A percentile compares a stretch with the other conserved stretches of the same genome.
Evolutionary conservation across 176 grass and related monocot genomes (phyloP).

Genomic region (Dactylis glomerata): DNA sequence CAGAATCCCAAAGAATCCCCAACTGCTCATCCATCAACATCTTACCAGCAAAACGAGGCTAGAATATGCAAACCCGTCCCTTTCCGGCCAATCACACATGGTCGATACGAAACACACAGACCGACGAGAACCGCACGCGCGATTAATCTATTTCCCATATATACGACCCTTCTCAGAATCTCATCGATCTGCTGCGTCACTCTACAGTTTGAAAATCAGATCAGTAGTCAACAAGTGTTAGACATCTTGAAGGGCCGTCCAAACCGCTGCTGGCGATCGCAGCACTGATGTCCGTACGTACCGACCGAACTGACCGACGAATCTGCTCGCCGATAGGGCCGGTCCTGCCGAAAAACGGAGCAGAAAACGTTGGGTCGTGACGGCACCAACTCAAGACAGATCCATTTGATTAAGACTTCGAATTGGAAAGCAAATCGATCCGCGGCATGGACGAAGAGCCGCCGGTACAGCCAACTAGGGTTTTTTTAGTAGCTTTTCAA

Average conservation of each 20-base stretch:
- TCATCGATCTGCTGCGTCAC: not conserved
- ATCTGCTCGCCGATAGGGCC: conserved; percentile 32
- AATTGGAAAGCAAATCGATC: not conserved
- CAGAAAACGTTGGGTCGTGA: not conserved
- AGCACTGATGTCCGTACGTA: conserved; percentile 28
- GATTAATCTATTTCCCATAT: not conserved
- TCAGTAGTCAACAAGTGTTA: conserved; percentile 21
- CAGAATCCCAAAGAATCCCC: not conserved
- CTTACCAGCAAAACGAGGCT: not conserved
- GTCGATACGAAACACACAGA: conserved; percentile 1
- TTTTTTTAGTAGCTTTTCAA: not conserved
- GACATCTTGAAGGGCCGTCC: conserved; percentile 13
- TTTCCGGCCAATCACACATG: conserved; percentile 22
- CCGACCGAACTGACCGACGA: conserved; percentile 25
- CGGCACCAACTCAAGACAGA: conserved; percentile 20
- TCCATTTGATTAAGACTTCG: conserved; percentile 23
- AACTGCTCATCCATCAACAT: not conserved
- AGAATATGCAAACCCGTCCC: not conserved
- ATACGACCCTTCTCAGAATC: not conserved
- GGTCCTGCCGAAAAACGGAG: not conserved
- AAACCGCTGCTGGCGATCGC: not conserved
- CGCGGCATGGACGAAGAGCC: not conserved
- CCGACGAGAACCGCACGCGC: conserved; percentile 16
- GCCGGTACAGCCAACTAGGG: not conserved
- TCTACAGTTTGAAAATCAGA: not conserved